Base-by-base conservation (phyloP, 371 early-diverging fungal genomes). In the Mucor plumbeus region DNA sequence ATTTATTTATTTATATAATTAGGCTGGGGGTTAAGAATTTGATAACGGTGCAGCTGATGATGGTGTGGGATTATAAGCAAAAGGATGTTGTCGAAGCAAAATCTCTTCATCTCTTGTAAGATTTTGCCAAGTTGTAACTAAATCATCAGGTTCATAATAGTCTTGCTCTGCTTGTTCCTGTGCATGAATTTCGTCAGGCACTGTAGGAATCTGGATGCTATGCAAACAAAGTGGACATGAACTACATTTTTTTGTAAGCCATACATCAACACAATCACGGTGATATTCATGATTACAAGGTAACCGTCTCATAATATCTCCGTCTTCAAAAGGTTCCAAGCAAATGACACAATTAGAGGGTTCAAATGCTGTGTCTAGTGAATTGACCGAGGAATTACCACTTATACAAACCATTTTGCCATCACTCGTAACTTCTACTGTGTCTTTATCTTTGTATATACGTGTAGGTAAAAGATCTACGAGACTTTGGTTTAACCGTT, bases 271-370 rank as follows among this genome's bases (percentile, higher is more conserved):
- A 75, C 96, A 96, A 21, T 88, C 87, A 9, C 82, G 74, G 64
- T 95, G 96, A 73, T 90, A 95, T 59, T 84, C 85, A 73, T 95
- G 96, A 3, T 76, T 71, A 72, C 96, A 95, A 5, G 86, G 85
- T 4, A 95, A 81, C 33, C 77, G 64, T 7, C 94, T 80, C 21
- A 95, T 64, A 7, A 62, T 58, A 34, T 92, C 90, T 7, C 85
- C 87, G 4, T 65, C 36, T 21, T 77, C 80, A 73, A 89, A 94
- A 9, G 84, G 87, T 59, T 88, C 87, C 53, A 95, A 72, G 64
- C 96, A 96, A 47, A 96, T 90, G 11, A 90, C 88, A 71, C 96
- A 95, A 31, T 26, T 35, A 5, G 67, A 54, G 4, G 60, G 35
- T 26, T 61, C 36, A 14, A 48, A 40, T 15, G 53, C 36, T 14